These are phyloP conservation scores for Eucalyptus erythrocorys DNA, from an alignment of 345 rosid species.

Conservation along the genomic window DNA sequence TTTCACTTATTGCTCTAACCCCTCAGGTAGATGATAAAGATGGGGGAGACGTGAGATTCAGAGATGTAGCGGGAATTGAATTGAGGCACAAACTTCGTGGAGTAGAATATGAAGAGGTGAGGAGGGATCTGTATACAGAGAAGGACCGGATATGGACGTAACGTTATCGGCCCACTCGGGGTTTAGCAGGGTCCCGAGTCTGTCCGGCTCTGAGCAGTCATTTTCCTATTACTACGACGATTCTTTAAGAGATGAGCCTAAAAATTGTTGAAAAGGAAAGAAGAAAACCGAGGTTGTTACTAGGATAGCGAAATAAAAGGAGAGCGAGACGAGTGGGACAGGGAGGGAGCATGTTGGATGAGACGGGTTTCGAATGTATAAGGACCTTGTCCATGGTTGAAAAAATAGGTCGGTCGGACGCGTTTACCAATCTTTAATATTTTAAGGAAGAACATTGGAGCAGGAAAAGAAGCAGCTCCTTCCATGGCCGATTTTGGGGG, in stretches of 20 bases:
- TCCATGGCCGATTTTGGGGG: background rate
- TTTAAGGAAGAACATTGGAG: background rate
- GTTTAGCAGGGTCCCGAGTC: background rate
- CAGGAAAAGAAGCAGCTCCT: background rate
- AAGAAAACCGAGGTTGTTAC: background rate
- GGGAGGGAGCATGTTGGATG: background rate
- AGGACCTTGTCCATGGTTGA: background rate
- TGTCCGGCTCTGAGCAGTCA: background rate
- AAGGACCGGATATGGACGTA: background rate
- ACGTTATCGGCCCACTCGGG: background rate
- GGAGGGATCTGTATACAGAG: background rate
- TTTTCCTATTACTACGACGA: background rate
- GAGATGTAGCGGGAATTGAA: background rate
- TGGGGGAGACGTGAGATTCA: background rate
- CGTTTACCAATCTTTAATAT: background rate
- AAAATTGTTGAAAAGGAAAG: background rate
- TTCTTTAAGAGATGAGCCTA: background rate
- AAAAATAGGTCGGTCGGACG: background rate
- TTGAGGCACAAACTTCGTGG: background rate
- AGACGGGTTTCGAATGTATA: background rate
- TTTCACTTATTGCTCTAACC: background rate
- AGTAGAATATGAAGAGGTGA: background rate
- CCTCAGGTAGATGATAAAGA: background rate
- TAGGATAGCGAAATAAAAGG: background rate
- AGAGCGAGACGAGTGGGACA: background rate